Evolutionary conservation across 2,329 filamentous ascomycete species (phyloP), one percentile per base, ranked within the genome.

Genomic region (Aspergillus ustus): DNA sequence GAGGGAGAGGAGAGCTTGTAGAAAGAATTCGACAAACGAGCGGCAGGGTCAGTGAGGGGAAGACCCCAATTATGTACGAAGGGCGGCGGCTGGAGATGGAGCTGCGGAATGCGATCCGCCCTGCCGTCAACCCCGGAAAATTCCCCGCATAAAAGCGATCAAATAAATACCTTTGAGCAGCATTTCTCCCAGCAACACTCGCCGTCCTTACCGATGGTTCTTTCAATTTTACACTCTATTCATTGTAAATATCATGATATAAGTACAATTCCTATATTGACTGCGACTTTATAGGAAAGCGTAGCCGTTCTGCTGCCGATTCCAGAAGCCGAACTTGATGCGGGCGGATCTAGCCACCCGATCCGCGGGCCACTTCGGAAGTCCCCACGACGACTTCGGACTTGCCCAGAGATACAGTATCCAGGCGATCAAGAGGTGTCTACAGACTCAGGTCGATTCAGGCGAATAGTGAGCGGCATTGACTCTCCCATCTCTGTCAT

Each of bases 101-200:
- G 67, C 51, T 61, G 66, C 66, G 66, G 67, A 68, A 68, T 61
- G 31, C 25, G 34, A 58, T 51, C 64, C 61, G 63, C 61, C 19
- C 20, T 34, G n/a, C 29, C 60, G 25, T 46, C 49, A 61, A 61
- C 64, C 66, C 64, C 65, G 58, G 65, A 67, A 31, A 65, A 49
- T 62, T 61, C 64, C 67, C 64, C 66, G 59, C 64, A 63, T 28
- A 20, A 29, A 25, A 22, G 44, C 22, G 4, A 28, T 34, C 17
- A 20, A 29, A 17, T 25, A 20, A 29, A 17, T 25, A 50, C 25
- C 48, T 8, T 15, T 40, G 11, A 15, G 11, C 34, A 15, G 11
- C 34, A 40, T 15, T 15, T 40, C 11, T 58, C 46, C 46, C 2
- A 15, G 34, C 8, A 15, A 40, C 11, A 15, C 15, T 40, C 15